Evolutionary conservation across 495 filamentous ascomycete species (phyloP).

Genomic region (Astrothelium subdiscretum): DNA sequence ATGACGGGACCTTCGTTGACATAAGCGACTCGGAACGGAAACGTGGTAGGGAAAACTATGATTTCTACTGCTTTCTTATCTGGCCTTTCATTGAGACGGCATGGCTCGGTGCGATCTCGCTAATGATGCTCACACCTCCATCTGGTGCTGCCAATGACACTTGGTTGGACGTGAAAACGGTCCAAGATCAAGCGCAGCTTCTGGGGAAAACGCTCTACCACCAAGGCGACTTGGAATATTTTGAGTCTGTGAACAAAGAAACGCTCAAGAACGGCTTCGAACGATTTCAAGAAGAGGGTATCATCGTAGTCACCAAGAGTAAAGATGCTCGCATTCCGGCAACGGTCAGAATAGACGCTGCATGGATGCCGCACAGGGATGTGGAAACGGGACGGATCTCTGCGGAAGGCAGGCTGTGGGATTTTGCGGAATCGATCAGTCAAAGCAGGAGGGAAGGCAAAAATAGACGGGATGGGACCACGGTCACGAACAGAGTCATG

Average conservation of each 20-base stretch:
- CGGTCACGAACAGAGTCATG: slow-evolving; percentile 75
- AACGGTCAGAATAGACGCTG: slow-evolving; percentile 53
- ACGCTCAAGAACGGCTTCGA: slow-evolving; percentile 85
- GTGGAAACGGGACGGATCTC: slow-evolving; percentile 46
- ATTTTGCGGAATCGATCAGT: slow-evolving; percentile 80
- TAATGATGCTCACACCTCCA: slow-evolving; percentile 76
- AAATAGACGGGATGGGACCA: slow-evolving; percentile 83
- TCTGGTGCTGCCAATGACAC: slow-evolving; percentile 28
- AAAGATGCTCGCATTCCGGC: slow-evolving; percentile 45
- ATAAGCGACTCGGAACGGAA: slow-evolving; percentile 64
- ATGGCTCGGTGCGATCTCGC: slow-evolving; percentile 80
- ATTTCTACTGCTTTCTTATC: slow-evolving; percentile 96
- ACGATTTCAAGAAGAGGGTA: slow-evolving; percentile 83
- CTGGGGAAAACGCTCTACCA: slow-evolving; percentile 95
- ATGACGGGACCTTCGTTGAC: slow-evolving; percentile 46
- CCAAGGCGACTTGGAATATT: slow-evolving; percentile 91
- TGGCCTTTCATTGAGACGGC: slow-evolving; percentile 94
- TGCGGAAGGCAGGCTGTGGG: slow-evolving; percentile 68
- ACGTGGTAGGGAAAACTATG: slow-evolving; percentile 80
- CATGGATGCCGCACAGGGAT: slow-evolving; percentile 69
- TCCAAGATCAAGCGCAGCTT: slow-evolving; percentile 73
- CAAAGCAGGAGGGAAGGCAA: slow-evolving; percentile 79
- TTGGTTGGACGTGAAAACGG: slow-evolving; percentile 68
- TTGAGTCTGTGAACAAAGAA: slow-evolving; percentile 96
- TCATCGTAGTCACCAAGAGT: slow-evolving; percentile 58